Conservation (phyloP, 768 basidiomycete genomes). For the Crassisporium funariophilum region DNA sequence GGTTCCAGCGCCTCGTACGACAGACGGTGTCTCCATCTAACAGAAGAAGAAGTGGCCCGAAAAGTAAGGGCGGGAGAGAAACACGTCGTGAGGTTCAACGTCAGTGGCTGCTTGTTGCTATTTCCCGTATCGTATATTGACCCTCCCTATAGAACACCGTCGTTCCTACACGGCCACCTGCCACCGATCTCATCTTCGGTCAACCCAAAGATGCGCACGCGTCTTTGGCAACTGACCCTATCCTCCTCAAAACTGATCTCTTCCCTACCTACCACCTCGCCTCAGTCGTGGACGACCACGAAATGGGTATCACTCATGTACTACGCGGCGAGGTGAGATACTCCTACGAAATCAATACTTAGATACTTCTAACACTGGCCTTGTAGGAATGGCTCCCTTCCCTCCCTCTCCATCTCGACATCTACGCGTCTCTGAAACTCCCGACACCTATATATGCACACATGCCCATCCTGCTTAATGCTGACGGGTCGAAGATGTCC, state of each 20-base stretch:
- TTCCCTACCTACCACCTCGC: constrained; percentile 98
- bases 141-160: constrained; percentile 51
- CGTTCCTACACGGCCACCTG: constrained; percentile 50
- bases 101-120: constrained; percentile 35
- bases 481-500: constrained; percentile 92
- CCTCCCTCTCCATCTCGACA: constrained; percentile 84
- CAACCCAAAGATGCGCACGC: constrained; percentile 70
- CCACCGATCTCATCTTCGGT: constrained; percentile 78
- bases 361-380: background rate
- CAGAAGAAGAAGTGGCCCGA: constrained; percentile 82
- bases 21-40: constrained; percentile 81
- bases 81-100: constrained; percentile 86
- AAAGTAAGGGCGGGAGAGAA: constrained; percentile 76
- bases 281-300: constrained; percentile 92
- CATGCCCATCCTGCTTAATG: constrained; percentile 85
- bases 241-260: constrained; percentile 88
- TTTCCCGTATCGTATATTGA: background rate
- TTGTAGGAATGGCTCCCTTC: constrained; percentile 94
- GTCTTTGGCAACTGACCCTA: constrained; percentile 85
- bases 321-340: constrained; percentile 82
- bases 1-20: constrained; percentile 88
- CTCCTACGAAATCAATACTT: background rate
- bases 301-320: constrained; percentile 96
- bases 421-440: constrained; percentile 79
- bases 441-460: constrained; percentile 85